These are phyloP conservation scores for Alloteropsis semialata DNA, from an alignment of 176 grass and related monocot genomes.

Conservation along the genomic window DNA sequence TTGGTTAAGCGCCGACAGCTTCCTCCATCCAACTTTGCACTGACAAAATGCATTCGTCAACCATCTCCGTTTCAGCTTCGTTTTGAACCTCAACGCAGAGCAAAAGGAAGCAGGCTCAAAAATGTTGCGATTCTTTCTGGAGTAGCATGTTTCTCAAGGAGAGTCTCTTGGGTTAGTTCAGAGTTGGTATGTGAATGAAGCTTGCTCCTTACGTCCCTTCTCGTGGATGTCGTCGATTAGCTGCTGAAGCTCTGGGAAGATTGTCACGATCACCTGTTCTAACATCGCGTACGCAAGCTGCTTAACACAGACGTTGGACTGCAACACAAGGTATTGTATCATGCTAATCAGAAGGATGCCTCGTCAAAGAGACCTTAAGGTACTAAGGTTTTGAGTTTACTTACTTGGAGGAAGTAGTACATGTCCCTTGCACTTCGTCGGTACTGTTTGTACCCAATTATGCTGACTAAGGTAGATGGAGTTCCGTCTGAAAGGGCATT, in stretches of 20 bases:
- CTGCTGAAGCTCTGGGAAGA: constrained; percentile 83
- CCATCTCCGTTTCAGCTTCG: neutral
- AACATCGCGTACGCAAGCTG: constrained; percentile 78
- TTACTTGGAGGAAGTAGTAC: constrained; percentile 97
- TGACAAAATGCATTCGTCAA: constrained; percentile 11
- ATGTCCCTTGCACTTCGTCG: constrained; percentile 70
- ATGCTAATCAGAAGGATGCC: neutral
- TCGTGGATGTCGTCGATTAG: constrained; percentile 75
- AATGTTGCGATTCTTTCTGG: neutral
- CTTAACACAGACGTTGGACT: constrained; percentile 91
- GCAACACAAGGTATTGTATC: constrained; percentile 32
- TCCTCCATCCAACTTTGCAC: neutral
- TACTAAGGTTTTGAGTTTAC: constrained; percentile 24
- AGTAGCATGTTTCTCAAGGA: neutral
- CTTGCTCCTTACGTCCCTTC: constrained; percentile 56
- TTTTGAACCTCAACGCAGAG: neutral
- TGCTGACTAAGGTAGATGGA: constrained; percentile 86
- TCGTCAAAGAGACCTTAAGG: neutral
- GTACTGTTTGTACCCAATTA: constrained; percentile 89
- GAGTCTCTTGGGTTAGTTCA: constrained; percentile 17
- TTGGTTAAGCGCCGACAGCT: neutral
- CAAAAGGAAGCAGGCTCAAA: neutral
- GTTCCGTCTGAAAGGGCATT: constrained; percentile 67
- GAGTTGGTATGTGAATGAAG: constrained; percentile 36
- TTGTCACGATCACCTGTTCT: constrained; percentile 70